These are phyloP conservation scores for Plectosphaerella sp. DNA, from an alignment of 2,329 filamentous ascomycete species.

Conservation along the genomic window DNA sequence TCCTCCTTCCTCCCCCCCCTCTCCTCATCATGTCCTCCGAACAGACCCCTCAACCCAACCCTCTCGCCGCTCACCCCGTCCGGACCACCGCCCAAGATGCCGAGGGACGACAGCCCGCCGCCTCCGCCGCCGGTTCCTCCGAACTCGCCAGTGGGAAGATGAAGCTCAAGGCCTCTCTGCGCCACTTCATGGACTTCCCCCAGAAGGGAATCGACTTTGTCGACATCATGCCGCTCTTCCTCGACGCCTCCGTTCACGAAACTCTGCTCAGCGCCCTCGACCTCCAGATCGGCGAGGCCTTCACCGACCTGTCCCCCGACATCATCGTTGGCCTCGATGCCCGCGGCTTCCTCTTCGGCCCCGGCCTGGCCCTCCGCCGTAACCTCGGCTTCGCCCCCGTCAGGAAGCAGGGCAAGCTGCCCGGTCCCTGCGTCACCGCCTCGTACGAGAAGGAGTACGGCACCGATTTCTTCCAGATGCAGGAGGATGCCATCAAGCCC, in stretches of 20 bases:
- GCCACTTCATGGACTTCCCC: slow-evolving; percentile 89
- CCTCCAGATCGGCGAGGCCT: slow-evolving; percentile 67
- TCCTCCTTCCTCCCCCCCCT: slow-evolving; percentile 1
- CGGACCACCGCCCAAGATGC: slow-evolving; percentile 42
- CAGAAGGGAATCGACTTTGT: slow-evolving; percentile 91
- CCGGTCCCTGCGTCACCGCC: slow-evolving; percentile 80
- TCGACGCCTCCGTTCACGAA: slow-evolving; percentile 67
- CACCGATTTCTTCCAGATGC: slow-evolving; percentile 93
- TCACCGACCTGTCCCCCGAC: slow-evolving; percentile 65
- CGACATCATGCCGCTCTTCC: slow-evolving; percentile 96
- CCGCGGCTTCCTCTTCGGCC: slow-evolving; percentile 92
- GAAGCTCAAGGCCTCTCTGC: slow-evolving; percentile 68
- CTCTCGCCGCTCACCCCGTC: slow-evolving; percentile 25
- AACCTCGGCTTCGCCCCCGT: slow-evolving; percentile 88
- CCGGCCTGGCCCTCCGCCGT: slow-evolving; percentile 76
- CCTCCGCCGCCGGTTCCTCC: slow-evolving; percentile 57
- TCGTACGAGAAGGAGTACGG: slow-evolving; percentile 95
- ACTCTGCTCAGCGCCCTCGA: slow-evolving; percentile 80
- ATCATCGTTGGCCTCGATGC: slow-evolving; percentile 92
- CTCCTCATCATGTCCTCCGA: slow-evolving; percentile 27
- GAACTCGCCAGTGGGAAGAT: slow-evolving; percentile 65
- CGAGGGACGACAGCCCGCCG: slow-evolving; percentile 59
- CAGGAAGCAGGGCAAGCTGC: slow-evolving; percentile 92
- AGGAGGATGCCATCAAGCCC: slow-evolving; percentile 75
- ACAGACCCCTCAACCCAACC: slow-evolving; percentile 18